Evolutionary conservation across 2,329 filamentous ascomycete genomes (phyloP), one percentile per base, ranked within the genome.

Genomic region (Claviceps africana): DNA sequence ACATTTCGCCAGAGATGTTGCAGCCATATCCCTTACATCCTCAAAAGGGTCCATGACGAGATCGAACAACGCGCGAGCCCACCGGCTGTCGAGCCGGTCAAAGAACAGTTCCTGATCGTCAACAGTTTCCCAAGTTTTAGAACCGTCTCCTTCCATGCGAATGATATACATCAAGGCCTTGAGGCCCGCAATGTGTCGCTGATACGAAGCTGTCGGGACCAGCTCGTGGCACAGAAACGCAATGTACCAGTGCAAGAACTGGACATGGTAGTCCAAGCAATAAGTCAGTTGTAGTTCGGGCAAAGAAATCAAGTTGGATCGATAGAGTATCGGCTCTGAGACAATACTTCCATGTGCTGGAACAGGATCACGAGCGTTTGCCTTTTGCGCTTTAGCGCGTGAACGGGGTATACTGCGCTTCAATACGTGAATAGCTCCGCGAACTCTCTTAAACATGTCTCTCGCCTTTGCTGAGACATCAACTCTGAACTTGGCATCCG

Each of bases 31-130:
- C 58, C 91, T 78, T 4, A 97, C 86, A 65, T 98, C 93, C 53
- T 97, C 93, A 61, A 95, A 98, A 0, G 91, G 88, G 60, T 98
- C 87, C 62, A 95, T 74, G 8, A 95, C 68, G 22, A 95, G 77
- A 64, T 95, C 88, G 15, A 90, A 70, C 7, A 97, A 70, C 4
- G 82, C 72, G 47, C 85, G 74, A 11, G 79, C 67, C 70, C 84
- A 79, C 0, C 66, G 72, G 3, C 59, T 57, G 47, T 78, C 74
- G 55, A 75, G 67, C 2, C 67, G 59, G 47, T 69, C 63, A 47
- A 70, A 72, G 51, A 72, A 69, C 15, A 66, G 63, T 51, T 53
- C 57, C 59, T 66, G 72, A 58, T 73, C 66, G 50, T 67, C 66
- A 39, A 57, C 52, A 1, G 68, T 67, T 51, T 68, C 64, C 68